Conservation (phyloP, 495 filamentous ascomycete genomes). For the Staphylotrichum longicolle region DNA sequence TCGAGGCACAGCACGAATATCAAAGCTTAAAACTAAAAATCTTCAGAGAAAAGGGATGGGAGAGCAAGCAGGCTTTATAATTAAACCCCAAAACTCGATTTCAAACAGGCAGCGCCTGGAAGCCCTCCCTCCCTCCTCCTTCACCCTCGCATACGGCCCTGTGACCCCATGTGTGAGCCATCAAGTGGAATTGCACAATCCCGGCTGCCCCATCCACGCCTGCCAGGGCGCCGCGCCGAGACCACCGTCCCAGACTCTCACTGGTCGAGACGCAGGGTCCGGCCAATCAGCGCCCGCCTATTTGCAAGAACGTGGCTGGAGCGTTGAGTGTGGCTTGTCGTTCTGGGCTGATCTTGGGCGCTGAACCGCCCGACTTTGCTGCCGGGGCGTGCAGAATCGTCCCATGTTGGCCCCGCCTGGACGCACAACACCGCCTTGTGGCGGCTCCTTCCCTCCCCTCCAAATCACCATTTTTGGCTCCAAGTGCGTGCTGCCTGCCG, state of each 20-base stretch:
- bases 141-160: neutral
- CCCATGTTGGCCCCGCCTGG: slow-evolving; percentile 1
- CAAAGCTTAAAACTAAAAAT: neutral
- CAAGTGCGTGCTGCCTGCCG: neutral
- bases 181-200: too few relatives aligned
- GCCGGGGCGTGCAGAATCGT: slow-evolving; percentile 3
- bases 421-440: neutral
- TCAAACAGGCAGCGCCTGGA: neutral
- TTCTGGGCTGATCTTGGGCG: slow-evolving; percentile 32
- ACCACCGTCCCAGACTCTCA: too few relatives aligned
- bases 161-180: neutral
- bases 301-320: slow-evolving; percentile 33
- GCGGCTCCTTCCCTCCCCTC: too few relatives aligned
- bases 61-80: too few relatives aligned
- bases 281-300: slow-evolving; percentile 26
- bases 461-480: neutral
- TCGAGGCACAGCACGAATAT: too few relatives aligned
- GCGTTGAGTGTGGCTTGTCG: slow-evolving; percentile 29
- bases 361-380: neutral
- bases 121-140: neutral
- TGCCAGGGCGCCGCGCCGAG: too few relatives aligned
- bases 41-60: too few relatives aligned
- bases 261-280: too few relatives aligned
- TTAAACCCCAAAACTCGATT: neutral
- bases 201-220: too few relatives aligned